Base-by-base conservation (phyloP, 2,329 filamentous ascomycete species). In the Aciculosporium take region DNA sequence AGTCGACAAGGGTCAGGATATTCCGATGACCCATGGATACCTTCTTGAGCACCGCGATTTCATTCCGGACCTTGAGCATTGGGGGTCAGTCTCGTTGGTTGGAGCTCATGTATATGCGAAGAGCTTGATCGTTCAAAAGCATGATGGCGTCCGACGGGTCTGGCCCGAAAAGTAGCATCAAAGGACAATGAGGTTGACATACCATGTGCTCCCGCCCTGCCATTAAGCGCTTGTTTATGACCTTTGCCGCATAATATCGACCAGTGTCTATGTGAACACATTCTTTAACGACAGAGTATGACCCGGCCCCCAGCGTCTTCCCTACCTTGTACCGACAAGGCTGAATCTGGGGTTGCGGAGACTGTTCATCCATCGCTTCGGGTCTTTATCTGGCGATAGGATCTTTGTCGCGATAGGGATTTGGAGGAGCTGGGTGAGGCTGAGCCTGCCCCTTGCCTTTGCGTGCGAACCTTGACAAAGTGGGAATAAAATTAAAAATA, bases 11-110 rank as follows among this genome's bases (percentile, higher is more conserved):
- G 1, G 91, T 98, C 46, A 98, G 68, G 59, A 98, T 96, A 59
- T 98, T 98, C 62, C 91, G 85, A 65, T 98, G 89, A 42, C 91
- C 91, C 84, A 98, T 94, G 1, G 89, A 96, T n/a, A 98, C 89
- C 56, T 82, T 82, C 64, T 96, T 96, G 51, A 98, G 72, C 21
- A 98, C 87, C 6, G 91, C 89, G 54, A 98, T 98, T 66, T 98
- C 91, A 60, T 98, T 98, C 48, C 91, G 83, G 45, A 94, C 85
- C 86, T 94, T 34, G 1, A 21, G 9, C 8, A 33, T 33, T 37
- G 5, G 30, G 9, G 20, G 31, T 18, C 23, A 13, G 24, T 20
- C 18, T 13, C 1, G 6, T 40, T 34, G 35, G 39, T 33, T 3
- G 13, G 18, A n/a, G 21, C 18, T 32, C 21, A 5, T 13, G 17